Base-by-base conservation (phyloP, 768 basidiomycete genomes). In the Psilocybe cubensis region DNA sequence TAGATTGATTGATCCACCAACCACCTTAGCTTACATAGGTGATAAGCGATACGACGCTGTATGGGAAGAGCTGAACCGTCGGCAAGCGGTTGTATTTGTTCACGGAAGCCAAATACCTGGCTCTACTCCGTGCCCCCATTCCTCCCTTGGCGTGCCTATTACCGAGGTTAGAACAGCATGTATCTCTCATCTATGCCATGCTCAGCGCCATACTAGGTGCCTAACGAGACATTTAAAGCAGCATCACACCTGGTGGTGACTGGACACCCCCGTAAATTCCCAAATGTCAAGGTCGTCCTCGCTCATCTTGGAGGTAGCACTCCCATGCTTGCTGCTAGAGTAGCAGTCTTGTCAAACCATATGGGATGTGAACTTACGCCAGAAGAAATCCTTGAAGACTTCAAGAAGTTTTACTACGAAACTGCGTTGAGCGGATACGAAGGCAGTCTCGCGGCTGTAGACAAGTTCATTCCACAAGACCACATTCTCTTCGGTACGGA, bases 221-320 rank as follows among this genome's bases (percentile, higher is more conserved):
- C 89, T 6, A 87, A 90, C 66, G 90, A 92, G 70, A 92, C 90
- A 0, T 91, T 84, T 77, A 91, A 91, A 73, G 91, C 88, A 1
- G 89, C 89, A 29, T 84, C 89, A 3, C 87, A 90, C 66, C 80
- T 92, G 46, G 88, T 92, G 44, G 84, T 91, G 21, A 82, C 87
- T 0, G 87, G 88, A 44, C 72, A 76, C 65, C 89, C 87, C 68
- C 84, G 88, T 41, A 81, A 77, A 58, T 89, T 82, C 63, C 69
- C 78, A 20, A 72, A 83, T 53, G 75, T 84, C 61, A 85, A 81
- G 54, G 83, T 91, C 59, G 80, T 92, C 31, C 81, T 92, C 8
- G 82, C 90, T 18, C 91, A 91, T 66, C 73, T 90, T 10, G 90
- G 91, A n/a, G 90, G 90, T 1, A 85, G 78, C 62, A 81, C 83